Evolutionary conservation across 495 filamentous ascomycete genomes (phyloP), one percentile per base, ranked within the genome.

Genomic region (Aspergillus ellipticus): DNA sequence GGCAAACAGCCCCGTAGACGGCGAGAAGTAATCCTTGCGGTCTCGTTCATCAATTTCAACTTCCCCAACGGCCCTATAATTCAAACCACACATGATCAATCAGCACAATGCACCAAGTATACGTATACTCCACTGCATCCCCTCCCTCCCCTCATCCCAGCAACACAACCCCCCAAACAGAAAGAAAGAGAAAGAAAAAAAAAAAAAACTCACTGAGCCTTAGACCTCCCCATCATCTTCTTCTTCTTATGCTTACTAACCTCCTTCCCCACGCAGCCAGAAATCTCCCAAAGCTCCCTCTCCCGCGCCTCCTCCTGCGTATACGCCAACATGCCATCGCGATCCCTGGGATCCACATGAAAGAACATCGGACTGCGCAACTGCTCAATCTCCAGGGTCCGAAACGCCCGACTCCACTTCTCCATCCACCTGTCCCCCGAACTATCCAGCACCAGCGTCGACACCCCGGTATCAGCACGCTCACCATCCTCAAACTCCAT

Each of bases 291-390:
- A 11, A 85, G 57, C 55, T 86, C 81, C 6, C 63, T 59, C 43
- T 79, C 75, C 15, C 80, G 61, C 0, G 72, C 76, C 31, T 72
- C 70, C 54, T 78, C 73, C 50, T 80, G 77, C 0, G 81, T 75
- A 69, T 82, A 84, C n/a, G 78, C 80, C 35, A 86, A 58, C 61
- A 87, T 68, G 3, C 81, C 81, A 70, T 86, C 84, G 6, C 84
- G 76, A 64, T 88, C 84, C 1, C 80, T 74, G 0, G 84, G 84
- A 56, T 86, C 84, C 17, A 84, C 68, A 67, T 88, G 83, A 58
- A 85, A 85, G 60, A 87, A 85, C 84, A 87, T 86, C 15, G 82
- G 84, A 59, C 82, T 85, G 13, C 82, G 77, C 15, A 86, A 66
- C 64, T 87, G 78, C 19, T 77, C 69, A 26, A 87, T 86, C 35